Evolutionary conservation across 2,329 filamentous ascomycete species (phyloP), one percentile per base, ranked within the genome.

Genomic region (Elsinoe necatrix): DNA sequence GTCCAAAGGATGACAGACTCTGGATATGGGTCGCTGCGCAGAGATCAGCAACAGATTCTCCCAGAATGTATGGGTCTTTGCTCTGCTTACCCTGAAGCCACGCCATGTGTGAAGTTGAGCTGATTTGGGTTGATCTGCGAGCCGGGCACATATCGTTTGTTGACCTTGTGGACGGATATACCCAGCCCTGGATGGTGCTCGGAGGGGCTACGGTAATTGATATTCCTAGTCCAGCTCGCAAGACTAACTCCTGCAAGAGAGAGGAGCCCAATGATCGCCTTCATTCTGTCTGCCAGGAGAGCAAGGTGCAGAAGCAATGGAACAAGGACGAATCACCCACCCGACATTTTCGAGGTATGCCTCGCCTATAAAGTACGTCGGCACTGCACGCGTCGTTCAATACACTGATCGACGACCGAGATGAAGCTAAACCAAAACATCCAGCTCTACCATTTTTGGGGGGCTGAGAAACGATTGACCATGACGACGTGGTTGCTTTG

Each of bases 121-220:
- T 75, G 68, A 5, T 74, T 68, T 0, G 76, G 68, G 9, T 75
- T 67, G 60, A 73, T 73, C 14, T 73, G 64, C 35, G 73, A 69
- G 3, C 72, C 66, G n/a, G 72, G 73, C 20, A 73, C 72, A 52
- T 75, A 77, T 35, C 82, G 76, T 66, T 79, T 80, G 43, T 79
- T 75, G 50, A 86, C 78, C 61, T 79, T 81, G 50, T 76, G 77
- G 12, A 86, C 75, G n/a, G 83, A 78, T 45, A 88, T 79, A 4
- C 83, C 84, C 9, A 88, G 73, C 35, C 75, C 73, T 3, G 79
- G 76, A 61, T 87, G 84, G 42, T 83, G 77, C 39, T 79, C 75
- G 1, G 84, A 87, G 4, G 85, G 84, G 63, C 80, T 84, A 51
- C 77, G 74, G 67, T 86, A 88, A 71, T 87, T 87, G 59, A 87